These are phyloP conservation scores for Brasenia schreberi DNA, from an alignment of 164 flowering plant genomes.

Conservation along the genomic window DNA sequence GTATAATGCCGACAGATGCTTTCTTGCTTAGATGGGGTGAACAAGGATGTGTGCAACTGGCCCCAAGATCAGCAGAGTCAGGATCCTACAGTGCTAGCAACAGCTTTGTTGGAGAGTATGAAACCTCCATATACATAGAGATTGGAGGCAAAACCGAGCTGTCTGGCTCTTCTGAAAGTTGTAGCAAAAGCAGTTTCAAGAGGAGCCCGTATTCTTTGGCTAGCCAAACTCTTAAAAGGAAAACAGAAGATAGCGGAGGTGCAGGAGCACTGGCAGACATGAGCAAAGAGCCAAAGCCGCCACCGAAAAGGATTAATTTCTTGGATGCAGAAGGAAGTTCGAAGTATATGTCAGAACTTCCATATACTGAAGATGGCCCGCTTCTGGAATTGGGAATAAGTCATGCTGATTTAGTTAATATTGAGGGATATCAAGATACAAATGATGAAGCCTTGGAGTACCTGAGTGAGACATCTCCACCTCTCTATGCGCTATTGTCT, in stretches of 20 bases:
- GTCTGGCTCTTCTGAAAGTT: conserved; percentile 22
- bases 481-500: conserved; percentile 40
- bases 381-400: conserved; percentile 15
- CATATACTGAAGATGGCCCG: conserved; percentile 15
- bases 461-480: conserved; percentile 5
- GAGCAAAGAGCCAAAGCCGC: conserved; percentile 1
- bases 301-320: neutral
- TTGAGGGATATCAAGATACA: conserved; percentile 5
- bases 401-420: conserved; percentile 12
- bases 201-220: conserved; percentile 12
- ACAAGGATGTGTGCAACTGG: neutral
- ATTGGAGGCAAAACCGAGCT: conserved; percentile 12
- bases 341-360: neutral
- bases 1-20: too few relatives aligned
- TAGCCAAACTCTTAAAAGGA: conserved; percentile 2
- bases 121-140: conserved; percentile 17
- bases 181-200: conserved; percentile 12
- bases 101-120: conserved; percentile 23
- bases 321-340: neutral
- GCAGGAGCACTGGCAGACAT: neutral
- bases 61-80: conserved; percentile 5
- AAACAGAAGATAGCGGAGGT: conserved; percentile 5
- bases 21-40: neutral
- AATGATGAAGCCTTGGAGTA: conserved; percentile 14
- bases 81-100: conserved; percentile 47